These are phyloP conservation scores for Ceratocystis smalleyi DNA, from an alignment of 2,329 filamentous ascomycete species.

Conservation along the genomic window DNA sequence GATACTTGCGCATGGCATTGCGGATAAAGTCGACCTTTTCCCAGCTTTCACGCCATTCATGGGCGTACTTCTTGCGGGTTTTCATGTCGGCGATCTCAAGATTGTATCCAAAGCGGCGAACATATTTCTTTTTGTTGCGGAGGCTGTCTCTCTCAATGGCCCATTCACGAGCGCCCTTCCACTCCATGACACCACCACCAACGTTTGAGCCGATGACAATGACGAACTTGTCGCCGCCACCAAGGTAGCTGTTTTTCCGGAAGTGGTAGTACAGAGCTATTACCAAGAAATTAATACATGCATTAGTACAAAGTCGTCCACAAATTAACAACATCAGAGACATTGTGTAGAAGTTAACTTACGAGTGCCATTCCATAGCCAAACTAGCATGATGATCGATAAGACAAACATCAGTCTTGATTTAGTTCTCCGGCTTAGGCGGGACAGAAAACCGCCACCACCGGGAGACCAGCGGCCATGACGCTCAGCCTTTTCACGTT, in stretches of 20 bases:
- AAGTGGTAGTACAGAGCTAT: constrained; percentile 44
- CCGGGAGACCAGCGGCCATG: constrained; percentile 29
- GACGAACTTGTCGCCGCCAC: constrained; percentile 80
- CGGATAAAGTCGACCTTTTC: constrained; percentile 94
- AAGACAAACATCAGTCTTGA: constrained; percentile 45
- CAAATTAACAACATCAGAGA: not conserved
- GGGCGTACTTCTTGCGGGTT: constrained; percentile 94
- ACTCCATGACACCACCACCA: constrained; percentile 95
- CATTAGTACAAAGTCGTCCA: not conserved
- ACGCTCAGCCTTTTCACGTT: constrained; percentile 62
- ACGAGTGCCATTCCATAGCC: constrained; percentile 60
- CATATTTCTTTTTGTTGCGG: constrained; percentile 85
- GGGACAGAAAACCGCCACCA: constrained; percentile 33
- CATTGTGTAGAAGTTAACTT: constrained; percentile 28
- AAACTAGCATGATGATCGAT: constrained; percentile 43
- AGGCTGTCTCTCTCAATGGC: constrained; percentile 94
- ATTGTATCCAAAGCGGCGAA: constrained; percentile 78
- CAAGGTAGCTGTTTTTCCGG: constrained; percentile 55
- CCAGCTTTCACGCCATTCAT: constrained; percentile 99
- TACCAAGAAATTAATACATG: not conserved
- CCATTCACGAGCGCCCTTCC: constrained; percentile 96
- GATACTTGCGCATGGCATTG: constrained; percentile 80
- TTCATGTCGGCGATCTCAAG: constrained; percentile 96
- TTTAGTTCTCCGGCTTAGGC: constrained; percentile 50
- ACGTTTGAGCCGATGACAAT: constrained; percentile 87